phyloP scores from a whole-genome alignment of 768 basidiomycete species.

The Auriculariales sp. region DNA sequence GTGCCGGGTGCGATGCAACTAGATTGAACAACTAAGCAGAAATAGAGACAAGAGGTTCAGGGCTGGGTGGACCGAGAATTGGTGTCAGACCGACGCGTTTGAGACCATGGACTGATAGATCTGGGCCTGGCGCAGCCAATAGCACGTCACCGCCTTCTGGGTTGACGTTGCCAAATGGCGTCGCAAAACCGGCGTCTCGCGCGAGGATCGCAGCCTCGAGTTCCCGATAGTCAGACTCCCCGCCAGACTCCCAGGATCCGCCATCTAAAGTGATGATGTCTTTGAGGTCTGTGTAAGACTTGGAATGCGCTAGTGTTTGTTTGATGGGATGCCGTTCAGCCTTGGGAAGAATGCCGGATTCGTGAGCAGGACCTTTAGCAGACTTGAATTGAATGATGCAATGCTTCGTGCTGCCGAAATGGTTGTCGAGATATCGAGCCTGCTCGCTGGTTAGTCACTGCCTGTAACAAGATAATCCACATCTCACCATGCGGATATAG shows the following conservation, averaged over 20 bases:
- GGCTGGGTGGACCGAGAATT: too few species aligned
- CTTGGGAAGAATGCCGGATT: conserved; percentile 40
- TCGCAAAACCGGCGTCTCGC: conserved; percentile 9
- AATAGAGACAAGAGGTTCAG: too few species aligned
- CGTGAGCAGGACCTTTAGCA: conserved; percentile 11
- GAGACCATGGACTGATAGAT: too few species aligned
- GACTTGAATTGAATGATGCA: conserved; percentile 74
- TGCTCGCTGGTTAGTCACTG: conserved; percentile 14
- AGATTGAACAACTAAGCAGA: too few species aligned
- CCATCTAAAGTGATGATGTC: conserved; percentile 39
- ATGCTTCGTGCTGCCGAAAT: conserved; percentile 80
- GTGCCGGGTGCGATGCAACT: too few species aligned
- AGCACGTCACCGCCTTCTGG: neutral
- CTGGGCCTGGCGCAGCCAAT: neutral
- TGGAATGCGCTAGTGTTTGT: conserved; percentile 41
- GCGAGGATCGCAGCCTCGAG: conserved; percentile 38
- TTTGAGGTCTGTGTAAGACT: conserved; percentile 41
- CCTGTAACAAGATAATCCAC: conserved; percentile 7
- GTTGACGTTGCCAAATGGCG: neutral
- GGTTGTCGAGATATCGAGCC: conserved; percentile 63
- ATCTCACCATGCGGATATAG: conserved; percentile 56
- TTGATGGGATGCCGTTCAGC: conserved; percentile 41
- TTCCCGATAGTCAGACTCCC: conserved; percentile 43
- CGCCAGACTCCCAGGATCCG: conserved; percentile 31
- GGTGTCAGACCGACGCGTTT: too few species aligned